Conservation (phyloP, 2,329 filamentous ascomycete species). For the Lecanosticta acicola region DNA sequence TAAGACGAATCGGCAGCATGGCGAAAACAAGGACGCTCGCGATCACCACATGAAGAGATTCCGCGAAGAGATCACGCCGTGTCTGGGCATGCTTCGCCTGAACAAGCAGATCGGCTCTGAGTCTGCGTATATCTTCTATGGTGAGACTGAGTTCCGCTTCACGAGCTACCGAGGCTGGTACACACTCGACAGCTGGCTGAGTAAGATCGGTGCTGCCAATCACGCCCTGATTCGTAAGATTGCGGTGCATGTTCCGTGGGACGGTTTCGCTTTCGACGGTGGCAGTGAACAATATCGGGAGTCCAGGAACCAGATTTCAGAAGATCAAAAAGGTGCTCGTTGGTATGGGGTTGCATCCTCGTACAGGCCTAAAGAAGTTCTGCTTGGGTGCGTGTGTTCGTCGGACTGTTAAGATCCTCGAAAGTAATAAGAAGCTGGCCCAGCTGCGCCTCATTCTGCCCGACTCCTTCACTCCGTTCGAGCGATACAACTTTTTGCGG, state of each 20-base stretch:
- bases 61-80: background rate
- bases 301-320: background rate
- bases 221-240: background rate
- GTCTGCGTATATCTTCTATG: conserved; percentile 41
- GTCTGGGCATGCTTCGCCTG: conserved; percentile 7
- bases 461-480: background rate
- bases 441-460: background rate
- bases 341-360: background rate
- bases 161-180: conserved; percentile 1
- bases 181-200: background rate
- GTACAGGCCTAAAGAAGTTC: background rate
- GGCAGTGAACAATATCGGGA: background rate
- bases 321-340: background rate
- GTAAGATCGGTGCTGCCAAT: background rate
- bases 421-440: background rate
- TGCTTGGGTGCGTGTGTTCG: background rate
- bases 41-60: background rate
- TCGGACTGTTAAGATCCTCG: background rate
- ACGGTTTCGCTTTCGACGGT: background rate
- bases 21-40: background rate
- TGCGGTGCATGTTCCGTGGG: background rate
- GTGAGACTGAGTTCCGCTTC: conserved; percentile 39
- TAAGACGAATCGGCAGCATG: background rate
- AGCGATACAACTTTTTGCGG: too few species aligned
- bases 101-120: conserved; percentile 34